phyloP scores from a whole-genome alignment of 2,329 filamentous ascomycete genomes.

The Purpureocillium takamizusanense region DNA sequence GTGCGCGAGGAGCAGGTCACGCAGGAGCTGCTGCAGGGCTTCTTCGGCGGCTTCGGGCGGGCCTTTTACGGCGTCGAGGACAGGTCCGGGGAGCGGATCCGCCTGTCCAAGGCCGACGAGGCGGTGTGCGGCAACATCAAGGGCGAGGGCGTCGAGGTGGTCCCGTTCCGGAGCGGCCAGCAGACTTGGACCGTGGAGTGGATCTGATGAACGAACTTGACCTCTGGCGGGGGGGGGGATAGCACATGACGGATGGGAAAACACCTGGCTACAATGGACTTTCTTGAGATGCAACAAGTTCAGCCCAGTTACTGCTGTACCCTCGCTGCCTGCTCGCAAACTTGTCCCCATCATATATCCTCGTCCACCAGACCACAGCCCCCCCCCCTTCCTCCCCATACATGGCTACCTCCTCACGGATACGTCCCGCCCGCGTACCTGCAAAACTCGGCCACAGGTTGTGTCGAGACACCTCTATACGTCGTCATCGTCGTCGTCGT shows the following conservation, averaged over 20 bases:
- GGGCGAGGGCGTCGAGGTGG: conserved; percentile 1
- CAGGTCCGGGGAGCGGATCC: conserved; percentile 1
- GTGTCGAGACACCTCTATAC: background rate
- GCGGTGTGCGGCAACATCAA: background rate
- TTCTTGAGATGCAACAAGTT: too few species aligned
- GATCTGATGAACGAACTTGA: background rate
- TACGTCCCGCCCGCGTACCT: too few species aligned
- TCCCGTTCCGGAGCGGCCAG: conserved; percentile 1
- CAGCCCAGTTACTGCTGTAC: too few species aligned
- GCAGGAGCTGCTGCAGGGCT: conserved; percentile 42
- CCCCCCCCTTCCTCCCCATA: too few species aligned
- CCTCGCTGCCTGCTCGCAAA: too few species aligned
- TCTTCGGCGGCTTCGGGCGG: conserved; percentile 43
- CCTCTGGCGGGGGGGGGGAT: too few species aligned
- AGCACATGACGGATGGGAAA: too few species aligned
- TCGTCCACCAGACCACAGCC: too few species aligned
- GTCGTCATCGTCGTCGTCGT: background rate
- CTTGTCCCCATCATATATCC: too few species aligned
- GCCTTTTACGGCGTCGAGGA: conserved; percentile 35
- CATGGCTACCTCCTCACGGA: too few species aligned
- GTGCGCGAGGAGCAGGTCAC: conserved; percentile 43
- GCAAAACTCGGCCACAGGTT: too few species aligned
- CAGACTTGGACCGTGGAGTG: conserved; percentile 1
- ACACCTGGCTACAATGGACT: too few species aligned
- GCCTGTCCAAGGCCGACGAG: conserved; percentile 1